Conservation (phyloP, 352 stramenopile species). For the Phytophthora colocasiae region DNA sequence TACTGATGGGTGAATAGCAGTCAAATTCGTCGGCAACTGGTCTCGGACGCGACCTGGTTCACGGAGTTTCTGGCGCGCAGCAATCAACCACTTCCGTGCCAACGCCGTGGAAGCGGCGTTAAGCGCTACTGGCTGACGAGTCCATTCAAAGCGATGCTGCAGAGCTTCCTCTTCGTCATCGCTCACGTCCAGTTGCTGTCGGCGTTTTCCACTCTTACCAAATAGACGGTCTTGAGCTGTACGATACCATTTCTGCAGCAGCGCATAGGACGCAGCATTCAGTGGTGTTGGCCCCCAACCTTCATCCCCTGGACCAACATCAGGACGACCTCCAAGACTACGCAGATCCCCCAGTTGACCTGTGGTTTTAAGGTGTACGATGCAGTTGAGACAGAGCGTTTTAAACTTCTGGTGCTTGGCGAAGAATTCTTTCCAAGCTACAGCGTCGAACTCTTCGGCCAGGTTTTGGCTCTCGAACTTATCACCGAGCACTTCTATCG, state of each 20-base stretch:
- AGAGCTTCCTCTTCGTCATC: slow-evolving; percentile 89
- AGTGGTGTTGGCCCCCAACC: slow-evolving; percentile 74
- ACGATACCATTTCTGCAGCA: slow-evolving; percentile 94
- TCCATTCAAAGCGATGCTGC: slow-evolving; percentile 77
- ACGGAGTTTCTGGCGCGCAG: slow-evolving; percentile 66
- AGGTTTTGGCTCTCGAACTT: slow-evolving; percentile 92
- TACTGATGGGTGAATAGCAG: slow-evolving; percentile 59
- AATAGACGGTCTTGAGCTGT: slow-evolving; percentile 92
- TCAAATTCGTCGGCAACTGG: slow-evolving; percentile 60
- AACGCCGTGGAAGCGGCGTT: slow-evolving; percentile 86
- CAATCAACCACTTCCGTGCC: slow-evolving; percentile 82
- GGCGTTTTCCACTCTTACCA: slow-evolving; percentile 67
- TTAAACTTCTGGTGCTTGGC: slow-evolving; percentile 93
- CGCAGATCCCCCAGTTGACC: slow-evolving; percentile 32
- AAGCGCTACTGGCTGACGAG: slow-evolving; percentile 68
- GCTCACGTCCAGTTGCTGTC: slow-evolving; percentile 76
- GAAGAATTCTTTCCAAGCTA: slow-evolving; percentile 97
- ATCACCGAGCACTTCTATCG: slow-evolving; percentile 93
- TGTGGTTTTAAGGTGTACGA: slow-evolving; percentile 78
- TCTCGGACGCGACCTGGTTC: slow-evolving; percentile 49
- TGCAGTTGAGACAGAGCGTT: slow-evolving; percentile 95
- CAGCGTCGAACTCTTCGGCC: slow-evolving; percentile 92
- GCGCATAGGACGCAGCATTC: slow-evolving; percentile 84
- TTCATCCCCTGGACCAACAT: slow-evolving; percentile 27
- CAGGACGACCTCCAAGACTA: slow-evolving; percentile 26